Conservation (phyloP, 257 asterid genomes). For the Nicotiana paniculata region DNA sequence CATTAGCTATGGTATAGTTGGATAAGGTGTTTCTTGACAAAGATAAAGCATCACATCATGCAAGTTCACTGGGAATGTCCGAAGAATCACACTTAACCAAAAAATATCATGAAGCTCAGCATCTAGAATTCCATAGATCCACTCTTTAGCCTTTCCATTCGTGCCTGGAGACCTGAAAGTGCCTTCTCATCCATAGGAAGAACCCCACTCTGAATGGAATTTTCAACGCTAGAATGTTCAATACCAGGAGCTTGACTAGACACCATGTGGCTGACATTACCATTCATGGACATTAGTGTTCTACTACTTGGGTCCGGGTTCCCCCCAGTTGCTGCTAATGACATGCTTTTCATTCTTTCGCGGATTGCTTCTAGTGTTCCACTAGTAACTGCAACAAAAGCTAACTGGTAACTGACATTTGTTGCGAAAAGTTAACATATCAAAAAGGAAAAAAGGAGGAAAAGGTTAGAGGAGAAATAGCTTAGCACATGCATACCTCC, state of each 20-base stretch:
- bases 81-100: background rate
- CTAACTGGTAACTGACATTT: slow-evolving; percentile 1
- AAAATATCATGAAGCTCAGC: background rate
- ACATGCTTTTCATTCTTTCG: slow-evolving; percentile 98
- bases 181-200: slow-evolving; percentile 98
- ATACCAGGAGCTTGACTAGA: slow-evolving; percentile 30
- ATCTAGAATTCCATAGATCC: slow-evolving; percentile 55
- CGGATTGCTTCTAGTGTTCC: slow-evolving; percentile 93
- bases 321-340: slow-evolving; percentile 63
- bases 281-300: slow-evolving; percentile 52
- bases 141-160: slow-evolving; percentile 93
- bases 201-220: slow-evolving; percentile 48
- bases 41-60: background rate
- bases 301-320: slow-evolving; percentile 50
- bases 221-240: slow-evolving; percentile 40
- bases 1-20: background rate
- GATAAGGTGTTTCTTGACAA: background rate
- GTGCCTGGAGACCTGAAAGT: slow-evolving; percentile 95
- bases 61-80: background rate
- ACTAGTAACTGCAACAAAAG: slow-evolving; percentile 56
- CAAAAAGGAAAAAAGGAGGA: background rate
- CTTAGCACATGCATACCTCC: slow-evolving; percentile 46
- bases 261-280: slow-evolving; percentile 30
- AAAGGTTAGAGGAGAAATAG: background rate
- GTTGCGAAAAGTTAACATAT: background rate